Evolutionary conservation across 2,329 filamentous ascomycete species (phyloP).

Genomic region (Monosporascus sp.): DNA sequence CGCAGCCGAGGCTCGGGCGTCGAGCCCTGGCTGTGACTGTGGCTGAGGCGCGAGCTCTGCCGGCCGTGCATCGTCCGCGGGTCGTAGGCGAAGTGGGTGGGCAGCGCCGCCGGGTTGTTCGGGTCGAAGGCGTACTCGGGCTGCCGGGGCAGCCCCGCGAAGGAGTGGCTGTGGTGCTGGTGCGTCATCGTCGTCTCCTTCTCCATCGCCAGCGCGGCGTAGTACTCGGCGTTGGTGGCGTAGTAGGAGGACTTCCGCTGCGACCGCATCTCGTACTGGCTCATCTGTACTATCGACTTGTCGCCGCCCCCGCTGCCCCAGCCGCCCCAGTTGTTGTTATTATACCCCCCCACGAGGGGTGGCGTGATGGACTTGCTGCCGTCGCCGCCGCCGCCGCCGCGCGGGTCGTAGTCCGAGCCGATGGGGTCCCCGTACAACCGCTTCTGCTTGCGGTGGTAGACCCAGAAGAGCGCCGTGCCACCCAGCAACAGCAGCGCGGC

Average conservation of each 20-base stretch:
- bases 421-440: constrained; percentile 24
- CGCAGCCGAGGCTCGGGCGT: constrained; percentile 10
- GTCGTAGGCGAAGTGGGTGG: constrained; percentile 45
- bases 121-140: constrained; percentile 25
- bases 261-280: constrained; percentile 22
- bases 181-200: constrained; percentile 15
- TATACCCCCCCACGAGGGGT: constrained; percentile 10
- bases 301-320: too few relatives aligned
- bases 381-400: constrained; percentile 11
- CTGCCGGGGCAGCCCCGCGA: background rate
- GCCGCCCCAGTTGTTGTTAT: background rate
- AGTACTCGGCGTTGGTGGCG: constrained; percentile 33
- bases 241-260: constrained; percentile 12
- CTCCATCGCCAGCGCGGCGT: constrained; percentile 28
- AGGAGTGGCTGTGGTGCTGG: background rate
- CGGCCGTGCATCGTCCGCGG: constrained; percentile 29
- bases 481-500: constrained; percentile 37
- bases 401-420: constrained; percentile 13
- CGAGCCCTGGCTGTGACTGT: background rate
- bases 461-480: constrained; percentile 35
- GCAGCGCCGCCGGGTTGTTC: constrained; percentile 27
- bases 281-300: constrained; percentile 7
- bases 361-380: constrained; percentile 20
- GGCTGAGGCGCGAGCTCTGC: constrained; percentile 8
- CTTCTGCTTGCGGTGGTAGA: constrained; percentile 43